Percentiles rank a stretch among this genome's conserved stretches.
Evolutionary conservation across 2,329 filamentous ascomycete genomes (phyloP).

Genomic region (Neofusicoccum laricinum): DNA sequence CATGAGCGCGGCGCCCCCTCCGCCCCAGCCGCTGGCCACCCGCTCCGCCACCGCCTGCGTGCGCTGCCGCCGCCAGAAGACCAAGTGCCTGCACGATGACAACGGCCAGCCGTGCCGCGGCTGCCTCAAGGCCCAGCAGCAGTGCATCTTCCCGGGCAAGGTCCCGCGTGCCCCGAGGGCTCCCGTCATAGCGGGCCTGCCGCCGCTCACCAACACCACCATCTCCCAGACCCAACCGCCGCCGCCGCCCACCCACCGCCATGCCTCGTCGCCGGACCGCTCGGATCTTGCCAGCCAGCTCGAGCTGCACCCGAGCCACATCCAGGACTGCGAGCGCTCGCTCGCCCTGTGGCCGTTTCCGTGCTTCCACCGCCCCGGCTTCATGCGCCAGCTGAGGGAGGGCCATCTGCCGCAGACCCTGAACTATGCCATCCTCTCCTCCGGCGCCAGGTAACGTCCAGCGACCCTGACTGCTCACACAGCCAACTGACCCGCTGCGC

Average conservation of each 20-base stretch:
- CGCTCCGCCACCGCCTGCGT: slow-evolving; percentile 14
- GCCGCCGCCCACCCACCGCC: background rate
- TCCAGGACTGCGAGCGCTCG: slow-evolving; percentile 7
- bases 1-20: background rate
- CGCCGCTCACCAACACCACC: slow-evolving; percentile 2
- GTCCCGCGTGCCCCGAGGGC: background rate
- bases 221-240: background rate
- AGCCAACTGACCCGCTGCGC: background rate
- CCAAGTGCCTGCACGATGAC: slow-evolving; percentile 14
- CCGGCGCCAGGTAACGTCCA: background rate
- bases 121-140: slow-evolving; percentile 12
- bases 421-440: slow-evolving; percentile 12
- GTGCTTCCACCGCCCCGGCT: slow-evolving; percentile 14
- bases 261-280: background rate
- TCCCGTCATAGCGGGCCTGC: background rate
- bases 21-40: slow-evolving; percentile 1
- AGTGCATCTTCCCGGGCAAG: slow-evolving; percentile 13
- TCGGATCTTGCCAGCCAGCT: slow-evolving; percentile 1
- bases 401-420: slow-evolving; percentile 2
- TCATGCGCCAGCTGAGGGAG: slow-evolving; percentile 6
- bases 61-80: slow-evolving; percentile 14
- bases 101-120: slow-evolving; percentile 15
- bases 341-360: slow-evolving; percentile 12
- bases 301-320: slow-evolving; percentile 8
- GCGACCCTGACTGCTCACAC: background rate